A percentile compares a stretch with the other conserved stretches of the same genome.
phyloP scores from a whole-genome alignment of 352 stramenopile species.

The Saprolegnia diclina region DNA sequence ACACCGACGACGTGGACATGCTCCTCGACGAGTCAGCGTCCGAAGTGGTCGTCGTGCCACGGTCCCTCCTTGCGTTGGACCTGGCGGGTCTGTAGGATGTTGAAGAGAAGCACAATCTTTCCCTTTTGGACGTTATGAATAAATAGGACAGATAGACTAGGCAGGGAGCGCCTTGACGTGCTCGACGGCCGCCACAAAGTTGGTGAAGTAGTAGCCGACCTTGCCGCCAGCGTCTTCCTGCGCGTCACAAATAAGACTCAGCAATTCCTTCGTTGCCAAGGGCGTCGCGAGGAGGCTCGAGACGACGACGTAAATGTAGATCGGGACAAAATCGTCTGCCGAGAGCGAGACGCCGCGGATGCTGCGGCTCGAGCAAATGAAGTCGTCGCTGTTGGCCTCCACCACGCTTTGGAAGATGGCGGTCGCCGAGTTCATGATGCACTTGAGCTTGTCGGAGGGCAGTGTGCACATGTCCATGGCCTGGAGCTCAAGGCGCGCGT shows the following conservation, averaged over 20 bases:
- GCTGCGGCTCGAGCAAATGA: slow-evolving; percentile 32
- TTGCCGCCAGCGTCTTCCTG: slow-evolving; percentile 51
- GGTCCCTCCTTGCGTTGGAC: slow-evolving; percentile 14
- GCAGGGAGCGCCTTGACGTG: slow-evolving; percentile 38
- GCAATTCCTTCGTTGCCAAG: slow-evolving; percentile 48
- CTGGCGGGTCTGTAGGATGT: slow-evolving; percentile 10
- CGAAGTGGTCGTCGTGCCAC: slow-evolving; percentile 13
- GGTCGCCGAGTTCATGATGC: slow-evolving; percentile 48
- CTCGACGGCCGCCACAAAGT: slow-evolving; percentile 58
- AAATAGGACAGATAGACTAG: slow-evolving; percentile 18
- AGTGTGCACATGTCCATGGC: slow-evolving; percentile 52
- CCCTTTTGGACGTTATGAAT: background rate
- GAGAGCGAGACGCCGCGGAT: slow-evolving; percentile 40
- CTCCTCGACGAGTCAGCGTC: background rate
- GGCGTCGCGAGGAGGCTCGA: slow-evolving; percentile 44
- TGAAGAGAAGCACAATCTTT: background rate
- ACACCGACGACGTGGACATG: slow-evolving; percentile 10
- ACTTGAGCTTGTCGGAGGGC: slow-evolving; percentile 67
- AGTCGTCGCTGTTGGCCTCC: slow-evolving; percentile 13
- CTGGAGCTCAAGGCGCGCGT: slow-evolving; percentile 46
- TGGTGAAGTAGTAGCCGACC: slow-evolving; percentile 69
- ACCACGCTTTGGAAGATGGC: slow-evolving; percentile 42
- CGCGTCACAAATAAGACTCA: slow-evolving; percentile 49
- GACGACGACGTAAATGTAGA: slow-evolving; percentile 52
- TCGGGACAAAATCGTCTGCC: slow-evolving; percentile 61